Conservation (phyloP, 768 basidiomycete species). For the Pulveroboletus sp. region DNA sequence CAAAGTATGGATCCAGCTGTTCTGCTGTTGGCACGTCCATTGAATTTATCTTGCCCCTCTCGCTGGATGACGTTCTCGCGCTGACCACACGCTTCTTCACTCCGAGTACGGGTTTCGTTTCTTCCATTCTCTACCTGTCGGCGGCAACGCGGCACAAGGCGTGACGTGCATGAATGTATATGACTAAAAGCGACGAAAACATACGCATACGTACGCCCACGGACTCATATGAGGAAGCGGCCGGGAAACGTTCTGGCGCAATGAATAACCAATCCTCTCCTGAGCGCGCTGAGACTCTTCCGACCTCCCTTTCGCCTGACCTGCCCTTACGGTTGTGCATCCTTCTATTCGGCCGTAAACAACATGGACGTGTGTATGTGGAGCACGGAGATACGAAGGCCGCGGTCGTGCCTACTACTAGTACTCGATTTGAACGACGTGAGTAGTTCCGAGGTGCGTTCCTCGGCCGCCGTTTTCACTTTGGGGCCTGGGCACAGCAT, state of each 20-base stretch:
- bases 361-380: conserved; percentile 1
- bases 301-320: conserved; percentile 1
- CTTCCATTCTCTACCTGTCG: conserved; percentile 4
- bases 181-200: not conserved
- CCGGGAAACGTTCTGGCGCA: not conserved
- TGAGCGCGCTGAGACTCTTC: not conserved
- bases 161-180: not conserved
- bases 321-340: conserved; percentile 1
- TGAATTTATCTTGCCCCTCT: not conserved
- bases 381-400: conserved; percentile 11
- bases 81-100: conserved; percentile 6
- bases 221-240: not conserved
- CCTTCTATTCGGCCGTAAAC: conserved; percentile 16
- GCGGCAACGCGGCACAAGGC: conserved; percentile 3
- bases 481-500: conserved; percentile 2
- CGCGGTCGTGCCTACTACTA: conserved; percentile 12
- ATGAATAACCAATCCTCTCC: conserved; percentile 19
- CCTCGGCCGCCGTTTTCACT: conserved; percentile 3
- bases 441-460: conserved; percentile 5
- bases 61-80: not conserved
- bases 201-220: not conserved
- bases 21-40: not conserved
- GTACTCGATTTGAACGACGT: not conserved
- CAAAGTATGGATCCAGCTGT: no score
- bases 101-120: not conserved